Evolutionary conservation across 73 alveolate genomes (phyloP).

Genomic region (Paramecium primaurelia): DNA sequence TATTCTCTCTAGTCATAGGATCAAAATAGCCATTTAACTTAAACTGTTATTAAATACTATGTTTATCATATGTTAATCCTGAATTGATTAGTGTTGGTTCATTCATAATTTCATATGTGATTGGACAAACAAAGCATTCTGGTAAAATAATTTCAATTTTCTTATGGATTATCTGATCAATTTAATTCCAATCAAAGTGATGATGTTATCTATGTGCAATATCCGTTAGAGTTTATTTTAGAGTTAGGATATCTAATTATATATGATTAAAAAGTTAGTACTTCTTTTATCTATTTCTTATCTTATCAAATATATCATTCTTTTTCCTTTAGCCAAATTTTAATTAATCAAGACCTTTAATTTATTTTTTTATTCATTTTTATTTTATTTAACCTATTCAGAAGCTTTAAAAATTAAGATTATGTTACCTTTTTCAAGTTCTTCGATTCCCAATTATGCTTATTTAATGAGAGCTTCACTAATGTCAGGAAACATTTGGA

Average conservation of each 20-base stretch:
- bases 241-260: neutral
- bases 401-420: neutral
- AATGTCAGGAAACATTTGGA: neutral
- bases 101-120: neutral
- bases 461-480: neutral
- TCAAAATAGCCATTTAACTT: neutral
- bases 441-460: neutral
- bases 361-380: neutral
- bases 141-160: neutral
- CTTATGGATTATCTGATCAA: neutral
- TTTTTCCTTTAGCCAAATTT: constrained; percentile 28
- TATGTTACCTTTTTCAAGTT: neutral
- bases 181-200: neutral
- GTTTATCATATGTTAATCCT: neutral
- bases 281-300: neutral
- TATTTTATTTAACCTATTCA: neutral
- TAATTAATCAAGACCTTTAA: neutral
- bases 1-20: neutral
- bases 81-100: constrained; percentile 2
- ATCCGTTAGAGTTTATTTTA: neutral
- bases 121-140: neutral
- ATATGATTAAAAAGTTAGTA: neutral
- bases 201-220: neutral
- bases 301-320: neutral
- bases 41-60: neutral